Evolutionary conservation across 2,329 filamentous ascomycete species (phyloP).

Genomic region (Clarireedia paspali): DNA sequence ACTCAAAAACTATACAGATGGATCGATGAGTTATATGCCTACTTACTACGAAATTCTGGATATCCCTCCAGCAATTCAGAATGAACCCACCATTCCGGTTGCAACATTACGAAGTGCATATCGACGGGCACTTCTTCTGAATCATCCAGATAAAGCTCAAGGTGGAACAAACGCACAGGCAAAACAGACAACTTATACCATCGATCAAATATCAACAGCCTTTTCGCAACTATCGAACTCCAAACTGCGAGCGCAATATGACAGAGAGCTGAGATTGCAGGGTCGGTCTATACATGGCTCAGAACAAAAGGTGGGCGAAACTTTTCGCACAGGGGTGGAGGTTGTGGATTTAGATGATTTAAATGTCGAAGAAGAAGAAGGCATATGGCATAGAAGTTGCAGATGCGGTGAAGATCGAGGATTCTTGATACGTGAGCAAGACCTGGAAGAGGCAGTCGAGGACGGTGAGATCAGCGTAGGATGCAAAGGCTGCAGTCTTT

Average conservation of each 20-base stretch:
- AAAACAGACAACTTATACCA: conserved; percentile 34
- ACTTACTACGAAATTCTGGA: conserved; percentile 56
- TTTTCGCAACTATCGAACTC: conserved; percentile 48
- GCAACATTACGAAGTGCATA: conserved; percentile 55
- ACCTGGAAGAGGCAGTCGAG: conserved; percentile 51
- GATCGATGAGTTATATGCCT: conserved; percentile 27
- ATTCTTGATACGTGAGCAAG: conserved; percentile 49
- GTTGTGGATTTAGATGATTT: conserved; percentile 60
- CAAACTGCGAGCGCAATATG: conserved; percentile 44
- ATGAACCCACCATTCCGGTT: conserved; percentile 36
- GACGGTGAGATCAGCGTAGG: conserved; percentile 56
- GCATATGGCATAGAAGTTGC: conserved; percentile 49
- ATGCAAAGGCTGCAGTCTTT: conserved; percentile 59
- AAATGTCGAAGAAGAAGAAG: conserved; percentile 39
- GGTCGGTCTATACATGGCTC: conserved; percentile 14
- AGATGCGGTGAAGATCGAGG: conserved; percentile 57
- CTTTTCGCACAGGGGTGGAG: conserved; percentile 53
- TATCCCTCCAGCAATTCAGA: conserved; percentile 42
- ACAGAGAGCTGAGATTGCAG: conserved; percentile 36
- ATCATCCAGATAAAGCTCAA: conserved; percentile 46
- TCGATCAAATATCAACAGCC: conserved; percentile 58
- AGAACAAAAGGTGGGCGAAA: conserved; percentile 14
- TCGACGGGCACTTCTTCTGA: conserved; percentile 53
- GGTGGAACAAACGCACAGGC: conserved; percentile 9
- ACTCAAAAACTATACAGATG: conserved; percentile 57